Percentiles rank a stretch among this genome's conserved stretches.
Conservation (phyloP, 306 rosid genomes). For the Cucurbita pepo region DNA sequence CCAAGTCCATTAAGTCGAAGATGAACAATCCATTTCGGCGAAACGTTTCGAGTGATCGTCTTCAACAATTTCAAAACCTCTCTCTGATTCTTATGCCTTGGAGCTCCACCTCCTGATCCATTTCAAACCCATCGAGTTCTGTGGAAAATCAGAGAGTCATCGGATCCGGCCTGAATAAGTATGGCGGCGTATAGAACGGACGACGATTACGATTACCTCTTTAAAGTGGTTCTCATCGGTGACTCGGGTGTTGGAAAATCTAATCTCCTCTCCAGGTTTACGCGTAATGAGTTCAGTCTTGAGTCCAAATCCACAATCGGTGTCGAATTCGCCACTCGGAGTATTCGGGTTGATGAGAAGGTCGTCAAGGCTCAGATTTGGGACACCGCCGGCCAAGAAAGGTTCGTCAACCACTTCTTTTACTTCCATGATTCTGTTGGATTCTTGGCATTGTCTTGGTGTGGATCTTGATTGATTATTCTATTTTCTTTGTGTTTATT, state of each 20-base stretch:
- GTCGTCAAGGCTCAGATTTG: slow-evolving; percentile 53
- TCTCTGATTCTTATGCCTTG: neutral
- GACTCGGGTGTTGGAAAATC: slow-evolving; percentile 50
- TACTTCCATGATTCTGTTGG: neutral
- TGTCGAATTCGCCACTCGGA: slow-evolving; percentile 41
- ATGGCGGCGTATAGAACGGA: slow-evolving; percentile 30
- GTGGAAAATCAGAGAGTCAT: neutral
- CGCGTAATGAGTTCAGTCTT: slow-evolving; percentile 40
- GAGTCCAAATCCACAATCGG: slow-evolving; percentile 48
- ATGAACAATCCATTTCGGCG: neutral
- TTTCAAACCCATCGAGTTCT: neutral
- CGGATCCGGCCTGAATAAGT: neutral
- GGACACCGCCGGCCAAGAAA: slow-evolving; percentile 54
- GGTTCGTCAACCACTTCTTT: slow-evolving; percentile 4
- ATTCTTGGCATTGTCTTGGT: neutral
- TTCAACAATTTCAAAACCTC: slow-evolving; percentile 1
- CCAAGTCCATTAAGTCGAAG: neutral
- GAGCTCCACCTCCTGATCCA: neutral
- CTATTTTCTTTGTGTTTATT: neutral
- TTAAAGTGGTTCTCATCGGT: slow-evolving; percentile 41
- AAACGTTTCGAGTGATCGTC: slow-evolving; percentile 1
- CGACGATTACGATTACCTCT: slow-evolving; percentile 46
- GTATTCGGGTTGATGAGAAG: slow-evolving; percentile 33
- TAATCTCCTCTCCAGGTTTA: slow-evolving; percentile 40
- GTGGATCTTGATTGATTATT: neutral